Evolutionary conservation across 2,329 filamentous ascomycete genomes (phyloP), one percentile per base, ranked within the genome.

Genomic region (Fonsecaea erecta): DNA sequence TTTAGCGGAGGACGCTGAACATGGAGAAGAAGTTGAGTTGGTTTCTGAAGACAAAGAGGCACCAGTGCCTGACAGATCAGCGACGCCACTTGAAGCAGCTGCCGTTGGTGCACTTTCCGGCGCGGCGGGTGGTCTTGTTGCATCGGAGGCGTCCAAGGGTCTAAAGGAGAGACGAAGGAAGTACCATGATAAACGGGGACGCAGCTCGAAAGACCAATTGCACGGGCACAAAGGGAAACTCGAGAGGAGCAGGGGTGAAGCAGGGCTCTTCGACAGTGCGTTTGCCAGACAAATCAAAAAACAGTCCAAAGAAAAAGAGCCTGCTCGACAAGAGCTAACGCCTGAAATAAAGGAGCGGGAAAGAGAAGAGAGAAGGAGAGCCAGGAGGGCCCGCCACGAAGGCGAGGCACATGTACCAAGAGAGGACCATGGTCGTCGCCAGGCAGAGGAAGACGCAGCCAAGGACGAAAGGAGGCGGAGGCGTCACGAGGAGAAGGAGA

Each of bases 231-330:
- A 77, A 76, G 63, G 75, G 73, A 46, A 69, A 73, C 28, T 73
- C 71, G 32, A 74, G 74, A 30, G 72, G 73, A 46, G 64, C 71
- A 40, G 75, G 76, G n/a, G 73, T 65, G 43, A 73, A 68, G 24
- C 74, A 70, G 52, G 73, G 72, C 26, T 75, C 72, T 63, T 78
- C 75, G 16, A 73, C 66, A 59, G 72, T 68, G 54, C 75, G 70
- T 51, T 74, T 68, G 56, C 68, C 53, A 51, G 69, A 56, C 52
- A 72, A 61, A 61, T 72, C 66, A 68, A 68, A 8, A 74, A 73
- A 24, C 43, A 48, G 40, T 71, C 71, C 24, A 76, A 74, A 43
- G 74, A 75, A 54, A 74, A 76, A 52, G 62, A 66, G 30, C 65
- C 67, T 18, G 34, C 51, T 12, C 60, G 66, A 18, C 70, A 69